Evolutionary conservation across 768 basidiomycete species (phyloP), one percentile per base, ranked within the genome.

Genomic region (Russula earlei): DNA sequence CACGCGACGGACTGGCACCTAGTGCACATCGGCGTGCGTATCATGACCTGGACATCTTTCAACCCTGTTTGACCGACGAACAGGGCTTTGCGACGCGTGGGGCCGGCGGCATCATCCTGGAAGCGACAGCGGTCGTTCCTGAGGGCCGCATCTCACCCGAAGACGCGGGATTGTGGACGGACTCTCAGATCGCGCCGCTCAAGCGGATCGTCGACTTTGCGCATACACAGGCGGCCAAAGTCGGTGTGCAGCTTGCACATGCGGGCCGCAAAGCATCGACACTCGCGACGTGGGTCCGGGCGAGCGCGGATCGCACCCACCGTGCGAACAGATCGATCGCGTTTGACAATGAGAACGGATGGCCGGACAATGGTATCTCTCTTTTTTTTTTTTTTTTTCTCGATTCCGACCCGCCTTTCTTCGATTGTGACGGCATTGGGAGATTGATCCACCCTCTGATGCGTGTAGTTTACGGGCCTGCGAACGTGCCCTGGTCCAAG

Each of bases 1-100:
- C 81, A 86, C 63, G 80, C 82, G 4, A 89, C 88, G 1, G 85
- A 90, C 59, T 91, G 84, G 82, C 91, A 92, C 67, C 68, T 91
- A 4, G 85, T 89, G 17, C 87, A 91, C 65, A 74, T 87, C 33
- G 86, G 85, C 1, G 80, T 80, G 59, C 62, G 67, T 67, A 29
- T 11, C 24, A 1, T 31, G 29, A 7, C 29, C 29, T 10, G 29
- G 29, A 31, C 29, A 31, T 10, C 5, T 31, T 31, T 31, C 10
- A 1, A 31, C 29, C 3, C 29, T 7, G 7, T 10, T 4, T 29
- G 8, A 36, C 12, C 12, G 25, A 9, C 17, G 2, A 17, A 29
- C 12, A 81, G 79, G 77, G 76, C 1, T 79, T 83, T 62, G 87
- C 87, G 10, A 77, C 83, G 10, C 77, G 88, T 41, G 88, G 91